Base-by-base conservation (phyloP, 2,329 filamentous ascomycete species). In the Apiospora marii region DNA sequence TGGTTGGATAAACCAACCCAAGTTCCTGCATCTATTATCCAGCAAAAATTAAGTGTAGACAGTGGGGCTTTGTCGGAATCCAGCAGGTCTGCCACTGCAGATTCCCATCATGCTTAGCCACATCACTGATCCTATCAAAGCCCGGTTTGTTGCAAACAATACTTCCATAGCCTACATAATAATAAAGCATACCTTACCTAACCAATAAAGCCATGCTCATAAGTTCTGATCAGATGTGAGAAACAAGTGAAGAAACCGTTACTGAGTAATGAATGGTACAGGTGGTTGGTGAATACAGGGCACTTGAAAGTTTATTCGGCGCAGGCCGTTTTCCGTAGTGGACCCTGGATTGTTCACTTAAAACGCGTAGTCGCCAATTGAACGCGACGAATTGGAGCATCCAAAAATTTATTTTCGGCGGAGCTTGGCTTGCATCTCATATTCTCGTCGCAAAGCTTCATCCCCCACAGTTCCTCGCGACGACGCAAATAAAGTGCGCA, bases 361-460 rank as follows among this genome's bases (percentile, higher is more conserved):
- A 64, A 41, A 41, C 58, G 58, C 58, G 51, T 58, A 34, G 27
- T 34, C 51, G 34, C 58, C 34, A 61, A 64, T 22, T 64, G 58
- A n/a, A 64, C 58, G 58, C 58, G 58, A 64, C 58, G 30, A 64
- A 64, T 64, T 64, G 58, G 58, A 41, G 58, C 58, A 34, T 64
- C 58, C 22, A 64, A 51, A 51, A 41, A 41, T 41, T 64, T 64
- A 41, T 64, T 64, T 64, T 61, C 34, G 58, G 58, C 58, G 58
- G 58, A 64, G 34, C 58, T 64, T 64, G 10, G 22, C 13, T 41
- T 41, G 58, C 8, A 64, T 41, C 58, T n/a, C 19, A 24, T 3
- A 68, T 30, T 48, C 67, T 30, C 41, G 67, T 68, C 67, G 67
- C 41, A 68, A 68, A 64, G 58, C 58, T 64, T 64, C 58, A 64